Evolutionary conservation across 495 filamentous ascomycete species (phyloP).

Genomic region (Penicillium robsamsonii): DNA sequence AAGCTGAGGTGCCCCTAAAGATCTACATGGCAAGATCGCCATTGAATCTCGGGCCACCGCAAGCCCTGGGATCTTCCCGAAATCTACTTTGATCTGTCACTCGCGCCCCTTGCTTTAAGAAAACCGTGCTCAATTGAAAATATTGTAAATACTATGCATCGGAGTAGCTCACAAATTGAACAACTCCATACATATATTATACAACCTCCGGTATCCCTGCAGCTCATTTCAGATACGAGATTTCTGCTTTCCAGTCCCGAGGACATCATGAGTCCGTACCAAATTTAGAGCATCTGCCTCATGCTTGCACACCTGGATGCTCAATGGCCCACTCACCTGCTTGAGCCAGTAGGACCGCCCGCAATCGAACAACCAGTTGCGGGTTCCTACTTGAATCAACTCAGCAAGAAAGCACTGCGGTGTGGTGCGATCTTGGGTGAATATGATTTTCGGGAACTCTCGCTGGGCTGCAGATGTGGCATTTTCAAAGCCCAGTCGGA

Average conservation of each 20-base stretch:
- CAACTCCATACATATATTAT: not conserved
- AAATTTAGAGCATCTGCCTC: constrained; percentile 30
- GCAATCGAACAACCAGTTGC: constrained; percentile 41
- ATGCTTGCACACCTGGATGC: constrained; percentile 26
- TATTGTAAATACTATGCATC: not conserved
- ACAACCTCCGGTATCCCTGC: not conserved
- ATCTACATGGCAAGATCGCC: not conserved
- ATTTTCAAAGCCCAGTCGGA: constrained; percentile 21
- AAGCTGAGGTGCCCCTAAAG: not conserved
- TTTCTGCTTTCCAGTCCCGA: constrained; percentile 15
- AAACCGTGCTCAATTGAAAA: not conserved
- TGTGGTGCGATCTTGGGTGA: constrained; percentile 28
- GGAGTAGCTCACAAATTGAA: not conserved
- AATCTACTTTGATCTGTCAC: not conserved
- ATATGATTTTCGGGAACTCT: constrained; percentile 28
- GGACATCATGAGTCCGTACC: constrained; percentile 25
- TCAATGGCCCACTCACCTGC: constrained; percentile 33
- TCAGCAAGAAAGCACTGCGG: constrained; percentile 37
- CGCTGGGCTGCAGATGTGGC: constrained; percentile 22
- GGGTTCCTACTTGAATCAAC: constrained; percentile 33
- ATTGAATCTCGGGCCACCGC: not conserved
- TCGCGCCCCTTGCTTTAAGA: not conserved
- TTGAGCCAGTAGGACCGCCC: constrained; percentile 39
- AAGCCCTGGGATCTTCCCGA: not conserved
- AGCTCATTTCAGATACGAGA: constrained; percentile 19